Conservation (phyloP, 2,329 filamentous ascomycete genomes). For the Bipolaris gigantea region DNA sequence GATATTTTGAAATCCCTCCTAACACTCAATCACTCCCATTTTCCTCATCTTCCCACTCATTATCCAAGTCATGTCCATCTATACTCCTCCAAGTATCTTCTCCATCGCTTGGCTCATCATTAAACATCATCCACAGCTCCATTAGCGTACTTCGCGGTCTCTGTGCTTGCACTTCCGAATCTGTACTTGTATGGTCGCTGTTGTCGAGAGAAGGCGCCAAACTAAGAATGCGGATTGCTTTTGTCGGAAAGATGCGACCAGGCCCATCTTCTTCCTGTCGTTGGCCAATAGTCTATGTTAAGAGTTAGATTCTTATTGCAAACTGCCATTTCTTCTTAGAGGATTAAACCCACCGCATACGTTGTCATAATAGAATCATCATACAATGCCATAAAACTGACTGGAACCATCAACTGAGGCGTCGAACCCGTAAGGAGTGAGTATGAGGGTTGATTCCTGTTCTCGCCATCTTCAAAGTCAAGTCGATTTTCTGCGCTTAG, state of each 20-base stretch:
- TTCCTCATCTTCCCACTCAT: slow-evolving; percentile 1
- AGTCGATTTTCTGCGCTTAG: background rate
- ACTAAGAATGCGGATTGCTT: slow-evolving; percentile 10
- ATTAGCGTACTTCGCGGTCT: background rate
- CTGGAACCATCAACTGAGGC: slow-evolving; percentile 1
- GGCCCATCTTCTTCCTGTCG: background rate
- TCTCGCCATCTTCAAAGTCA: background rate
- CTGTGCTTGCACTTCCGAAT: background rate
- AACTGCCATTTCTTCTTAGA: background rate
- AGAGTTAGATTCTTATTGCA: background rate
- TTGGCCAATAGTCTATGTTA: slow-evolving; percentile 1
- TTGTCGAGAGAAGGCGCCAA: slow-evolving; percentile 3
- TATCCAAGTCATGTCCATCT: background rate
- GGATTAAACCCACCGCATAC: background rate
- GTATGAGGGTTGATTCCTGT: background rate
- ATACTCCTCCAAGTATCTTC: background rate
- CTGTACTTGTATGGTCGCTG: background rate
- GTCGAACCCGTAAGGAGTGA: background rate
- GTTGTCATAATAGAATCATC: slow-evolving; percentile 11
- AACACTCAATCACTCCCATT: background rate
- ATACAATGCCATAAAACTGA: slow-evolving; percentile 8
- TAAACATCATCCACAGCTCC: slow-evolving; percentile 2
- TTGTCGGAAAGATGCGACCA: slow-evolving; percentile 5
- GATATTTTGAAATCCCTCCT: too few species aligned
- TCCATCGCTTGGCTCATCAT: background rate